Base-by-base conservation (phyloP, 495 filamentous ascomycete species). In the Penicillium simplicissimum region DNA sequence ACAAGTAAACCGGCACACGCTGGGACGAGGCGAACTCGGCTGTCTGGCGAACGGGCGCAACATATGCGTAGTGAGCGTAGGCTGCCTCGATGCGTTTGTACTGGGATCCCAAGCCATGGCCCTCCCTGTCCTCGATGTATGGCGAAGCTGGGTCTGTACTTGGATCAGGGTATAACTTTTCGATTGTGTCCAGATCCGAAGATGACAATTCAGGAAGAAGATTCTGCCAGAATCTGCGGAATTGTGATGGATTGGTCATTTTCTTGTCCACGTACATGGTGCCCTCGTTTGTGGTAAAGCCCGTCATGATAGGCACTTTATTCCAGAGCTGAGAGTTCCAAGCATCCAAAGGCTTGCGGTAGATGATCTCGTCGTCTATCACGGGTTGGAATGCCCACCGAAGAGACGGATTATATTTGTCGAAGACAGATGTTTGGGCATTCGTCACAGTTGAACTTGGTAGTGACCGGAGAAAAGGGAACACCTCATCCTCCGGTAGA, bases 301-400 rank as follows among this genome's bases (percentile, higher is more conserved):
- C 87, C 0, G 85, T 88, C 56, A 90, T 64, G 13, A 89, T 81
- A 19, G 87, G 85, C 23, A 89, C 78, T 58, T 79, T 80, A 38
- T 87, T 78, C 65, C 81, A 83, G 14, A 74, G 64, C 15, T 78
- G 74, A 0, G 81, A 68, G 35, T 76, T 66, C 85, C 84, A 88
- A 10, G 81, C 80, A 17, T 79, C 77, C 31, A 87, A 72, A 23
- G 87, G 86, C 8, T 82, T 75, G 33, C 83, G 79, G 13, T 79
- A 74, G 55, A 90, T 84, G 19, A 86, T 66, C 8, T 81, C 79
- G 13, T 71, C 69, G 62, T 89, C 87, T 59, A 89, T 85, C 56
- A 87, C 86, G 37, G 87, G 87, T 62, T 89, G 87, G 68, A 88
- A 90, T 9, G 87, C 79, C 87, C 87, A 88, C 5, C 85, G 82